Percentiles rank a stretch among this genome's conserved stretches.
Evolutionary conservation across 108 stramenopile genomes (phyloP).

Genomic region (Skeletonema grethae): DNA sequence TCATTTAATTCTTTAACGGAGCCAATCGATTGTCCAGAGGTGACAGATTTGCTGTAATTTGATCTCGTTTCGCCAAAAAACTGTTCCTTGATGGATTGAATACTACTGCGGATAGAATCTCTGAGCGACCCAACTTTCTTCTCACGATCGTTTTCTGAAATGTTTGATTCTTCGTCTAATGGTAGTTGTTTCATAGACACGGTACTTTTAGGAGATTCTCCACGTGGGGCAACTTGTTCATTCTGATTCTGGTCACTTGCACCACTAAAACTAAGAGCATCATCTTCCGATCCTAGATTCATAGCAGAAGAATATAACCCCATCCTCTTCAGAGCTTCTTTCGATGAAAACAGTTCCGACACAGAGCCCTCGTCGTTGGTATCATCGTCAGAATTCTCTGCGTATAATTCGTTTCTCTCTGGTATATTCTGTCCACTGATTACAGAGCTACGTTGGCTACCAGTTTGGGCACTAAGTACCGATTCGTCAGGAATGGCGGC

Average conservation of each 20-base stretch:
- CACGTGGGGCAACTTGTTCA: neutral
- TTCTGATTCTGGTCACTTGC: neutral
- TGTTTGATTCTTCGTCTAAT: neutral
- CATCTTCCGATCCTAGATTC: neutral
- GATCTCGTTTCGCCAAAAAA: constrained; percentile 2
- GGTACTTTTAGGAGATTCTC: neutral
- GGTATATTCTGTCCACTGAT: neutral
- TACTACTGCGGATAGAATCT: constrained; percentile 1
- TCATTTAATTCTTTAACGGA: neutral
- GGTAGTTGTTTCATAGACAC: neutral
- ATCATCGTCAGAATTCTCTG: constrained; percentile 14
- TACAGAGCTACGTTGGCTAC: neutral
- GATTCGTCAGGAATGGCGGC: neutral
- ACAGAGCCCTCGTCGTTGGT: constrained; percentile 19
- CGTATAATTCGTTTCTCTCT: neutral
- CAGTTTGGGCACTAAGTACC: constrained; percentile 1
- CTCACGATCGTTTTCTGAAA: neutral
- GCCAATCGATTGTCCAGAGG: neutral
- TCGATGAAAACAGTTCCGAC: constrained; percentile 28
- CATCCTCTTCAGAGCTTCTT: constrained; percentile 30
- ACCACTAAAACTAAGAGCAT: neutral
- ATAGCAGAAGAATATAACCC: constrained; percentile 10
- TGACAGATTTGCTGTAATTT: neutral
- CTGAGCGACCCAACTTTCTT: neutral
- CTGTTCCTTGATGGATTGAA: constrained; percentile 4